Base-by-base conservation (phyloP, 2,329 filamentous ascomycete species). In the Claviceps cyperi region DNA sequence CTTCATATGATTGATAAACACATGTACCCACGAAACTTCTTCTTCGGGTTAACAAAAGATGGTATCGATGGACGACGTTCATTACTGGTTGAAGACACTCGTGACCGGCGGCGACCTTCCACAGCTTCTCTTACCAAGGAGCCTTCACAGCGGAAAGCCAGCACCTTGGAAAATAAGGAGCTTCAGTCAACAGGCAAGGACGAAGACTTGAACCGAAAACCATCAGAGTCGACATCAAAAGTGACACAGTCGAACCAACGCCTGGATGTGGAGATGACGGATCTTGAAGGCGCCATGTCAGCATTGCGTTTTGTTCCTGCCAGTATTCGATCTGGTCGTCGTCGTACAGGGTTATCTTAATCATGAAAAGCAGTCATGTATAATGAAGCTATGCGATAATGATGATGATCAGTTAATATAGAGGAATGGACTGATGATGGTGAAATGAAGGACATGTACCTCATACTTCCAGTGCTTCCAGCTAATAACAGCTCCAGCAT, bases 1-100 rank as follows among this genome's bases (percentile, higher is more conserved):
- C 79, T 87, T 63, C 91, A 98, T 70, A 74, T 95, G 56, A 87
- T 95, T 57, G 90, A 95, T 71, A 96, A 95, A 69, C 92, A 98
- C 66, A 77, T 83, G 68, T 98, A 92, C 62, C 91, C 90, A 11
- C 81, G 79, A 62, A 85, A 86, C 59, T 95, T 89, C 67, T 91
- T 94, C 66, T 95, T 94, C 59, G 80, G 81, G 47, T 78, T 97
- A 48, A 84, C 94, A 2, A 86, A 89, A 56, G 81, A 87, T 54
- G 92, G 92, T n/a, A 86, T 96, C 53, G 91, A 96, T 60, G 83
- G 83, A 46, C 79, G 86, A 48, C 81, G 74, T 43, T 94, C 88
- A 17, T 80, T 98, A 67, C 71, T 97, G 13, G 72, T 79, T 46
- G 76, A 82, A n/a, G 65, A 68, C 11, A 66, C 69, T 5, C 70